phyloP scores from a whole-genome alignment of 192 early-diverging fungal genomes.

The Paraglomus occultum region DNA sequence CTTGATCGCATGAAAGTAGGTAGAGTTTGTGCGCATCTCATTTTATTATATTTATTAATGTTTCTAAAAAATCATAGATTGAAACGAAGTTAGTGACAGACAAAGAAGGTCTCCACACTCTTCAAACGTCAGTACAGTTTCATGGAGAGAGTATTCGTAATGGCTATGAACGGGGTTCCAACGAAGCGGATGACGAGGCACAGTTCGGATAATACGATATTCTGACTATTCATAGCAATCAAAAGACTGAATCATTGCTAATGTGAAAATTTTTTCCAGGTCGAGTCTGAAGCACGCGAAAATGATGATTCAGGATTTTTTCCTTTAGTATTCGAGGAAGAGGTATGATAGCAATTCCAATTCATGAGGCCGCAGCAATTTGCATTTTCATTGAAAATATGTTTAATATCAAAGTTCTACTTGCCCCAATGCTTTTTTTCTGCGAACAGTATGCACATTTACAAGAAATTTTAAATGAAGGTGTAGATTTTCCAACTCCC shows the following conservation, averaged over 20 bases:
- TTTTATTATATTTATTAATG: slow-evolving; percentile 25
- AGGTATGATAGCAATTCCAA: slow-evolving; percentile 12
- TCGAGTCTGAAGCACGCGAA: too few species aligned
- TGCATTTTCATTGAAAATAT: neutral
- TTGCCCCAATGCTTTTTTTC: slow-evolving; percentile 11
- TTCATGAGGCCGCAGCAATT: too few species aligned
- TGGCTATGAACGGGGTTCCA: too few species aligned
- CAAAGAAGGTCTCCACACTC: slow-evolving; percentile 23
- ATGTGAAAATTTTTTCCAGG: too few species aligned
- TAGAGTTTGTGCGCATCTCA: slow-evolving; percentile 21
- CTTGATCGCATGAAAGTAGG: slow-evolving; percentile 22
- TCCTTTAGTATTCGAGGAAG: neutral
- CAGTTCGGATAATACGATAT: too few species aligned
- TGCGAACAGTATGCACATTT: slow-evolving; percentile 18
- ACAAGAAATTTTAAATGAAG: slow-evolving; percentile 21
- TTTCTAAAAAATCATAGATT: slow-evolving; percentile 25
- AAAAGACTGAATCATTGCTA: too few species aligned
- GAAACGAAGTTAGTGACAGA: slow-evolving; percentile 19
- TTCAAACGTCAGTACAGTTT: slow-evolving; percentile 17
- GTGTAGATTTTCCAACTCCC: too few species aligned
- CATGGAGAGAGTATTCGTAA: slow-evolving; percentile 21
- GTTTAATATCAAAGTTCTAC: neutral
- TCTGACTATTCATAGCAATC: too few species aligned
- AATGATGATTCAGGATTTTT: too few species aligned
- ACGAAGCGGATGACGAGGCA: too few species aligned